A percentile compares a stretch with the other conserved stretches of the same genome.
These are phyloP conservation scores for Candida andamanensis DNA, from an alignment of 805 yeast species.

Conservation along the genomic window DNA sequence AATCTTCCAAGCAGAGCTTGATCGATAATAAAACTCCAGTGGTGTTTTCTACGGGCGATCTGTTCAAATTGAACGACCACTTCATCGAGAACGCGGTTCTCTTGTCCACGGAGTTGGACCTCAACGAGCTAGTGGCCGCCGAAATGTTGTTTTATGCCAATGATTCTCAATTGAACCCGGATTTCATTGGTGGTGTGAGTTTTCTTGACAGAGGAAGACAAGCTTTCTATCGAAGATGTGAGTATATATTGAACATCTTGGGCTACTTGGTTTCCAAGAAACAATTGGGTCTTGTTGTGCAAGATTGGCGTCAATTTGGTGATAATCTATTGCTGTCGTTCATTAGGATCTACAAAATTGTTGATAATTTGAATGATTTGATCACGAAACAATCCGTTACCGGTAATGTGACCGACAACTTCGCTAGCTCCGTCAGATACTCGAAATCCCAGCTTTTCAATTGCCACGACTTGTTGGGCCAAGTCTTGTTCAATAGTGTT, in stretches of 20 bases:
- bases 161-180: conserved; percentile 35
- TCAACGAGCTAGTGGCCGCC: conserved; percentile 76
- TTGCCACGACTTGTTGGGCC: conserved; percentile 70
- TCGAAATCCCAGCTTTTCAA: conserved; percentile 58
- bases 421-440: conserved; percentile 40
- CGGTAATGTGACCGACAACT: conserved; percentile 44
- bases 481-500: conserved; percentile 51
- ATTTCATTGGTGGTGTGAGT: conserved; percentile 42
- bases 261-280: conserved; percentile 23
- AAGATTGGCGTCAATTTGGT: conserved; percentile 17
- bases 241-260: conserved; percentile 66
- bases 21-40: conserved; percentile 29
- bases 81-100: conserved; percentile 60
- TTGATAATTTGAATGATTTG: conserved; percentile 49
- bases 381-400: conserved; percentile 44
- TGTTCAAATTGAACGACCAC: conserved; percentile 57
- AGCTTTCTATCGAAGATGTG: conserved; percentile 63
- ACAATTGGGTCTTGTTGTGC: conserved; percentile 19
- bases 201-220: conserved; percentile 61
- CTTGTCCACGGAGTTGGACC: conserved; percentile 42
- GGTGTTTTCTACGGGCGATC: conserved; percentile 52
- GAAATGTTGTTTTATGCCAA: conserved; percentile 55
- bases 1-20: conserved; percentile 41
- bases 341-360: conserved; percentile 49
- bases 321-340: conserved; percentile 50